Evolutionary conservation across 1,139 yeast genomes (phyloP), one percentile per base, ranked within the genome.

Genomic region (Maudiozyma humilis): DNA sequence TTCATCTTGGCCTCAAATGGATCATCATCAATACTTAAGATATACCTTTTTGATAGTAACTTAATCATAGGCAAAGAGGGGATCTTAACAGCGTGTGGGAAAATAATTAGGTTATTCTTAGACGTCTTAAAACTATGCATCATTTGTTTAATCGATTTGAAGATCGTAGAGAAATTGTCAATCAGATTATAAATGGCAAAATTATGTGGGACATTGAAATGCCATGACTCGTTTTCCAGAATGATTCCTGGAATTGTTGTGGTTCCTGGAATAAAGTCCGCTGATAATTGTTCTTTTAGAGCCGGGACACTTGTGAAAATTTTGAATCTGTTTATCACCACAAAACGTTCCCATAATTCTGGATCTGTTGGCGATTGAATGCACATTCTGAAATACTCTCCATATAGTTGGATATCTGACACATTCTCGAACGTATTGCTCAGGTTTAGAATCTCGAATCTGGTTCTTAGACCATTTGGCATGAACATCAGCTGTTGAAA

Each of bases 1-100:
- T 76, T 77, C 46, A 89, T 64, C 53, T 87, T 82, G 1, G 82
- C 65, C 63, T 89, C 98, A 60, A 91, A 87, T 4, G 93, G 87
- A 63, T 89, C 96, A 64, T 88, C 96, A n/a, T 77, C 84, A 68
- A 81, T 71, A 34, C 66, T 62, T 47, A 80, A 73, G 0, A 73
- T 53, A 27, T 78, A 52, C 38, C 70, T 65, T 12, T 63, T 60
- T 0, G 85, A 72, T 40, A 58, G 69, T 16, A 81, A 38, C 10
- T 64, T 67, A 12, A 79, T 64, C 14, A 61, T 65, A 1, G 88
- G 87, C n/a, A 81, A 39, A 2, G 60, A 54, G 1, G 68, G 53
- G 0, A 79, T 66, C 7, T 63, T 57, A 36, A 51, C 60, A 12
- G 57, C 63, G 45, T 50, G 51, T 1, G 76, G 73, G 35, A 56